These are phyloP conservation scores for Brettanomyces anomalus DNA, from an alignment of 805 yeast species.

Conservation along the genomic window DNA sequence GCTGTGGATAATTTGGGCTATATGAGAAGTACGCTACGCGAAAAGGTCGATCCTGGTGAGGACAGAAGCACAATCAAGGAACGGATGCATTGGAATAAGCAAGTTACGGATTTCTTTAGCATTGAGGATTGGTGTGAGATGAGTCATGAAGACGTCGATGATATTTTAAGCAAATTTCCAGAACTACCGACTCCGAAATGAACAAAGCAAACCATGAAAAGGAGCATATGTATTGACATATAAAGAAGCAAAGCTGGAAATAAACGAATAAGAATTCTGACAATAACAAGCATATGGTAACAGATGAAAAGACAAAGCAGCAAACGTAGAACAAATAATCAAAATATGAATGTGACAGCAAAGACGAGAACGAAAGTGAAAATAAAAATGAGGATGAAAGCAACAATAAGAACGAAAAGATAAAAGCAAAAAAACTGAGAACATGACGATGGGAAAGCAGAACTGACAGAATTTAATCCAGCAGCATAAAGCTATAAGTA, in stretches of 20 bases:
- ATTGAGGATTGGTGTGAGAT: constrained; percentile 52
- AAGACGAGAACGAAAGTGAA: constrained; percentile 3
- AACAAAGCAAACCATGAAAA: neutral
- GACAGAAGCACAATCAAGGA: constrained; percentile 40
- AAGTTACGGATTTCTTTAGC: constrained; percentile 50
- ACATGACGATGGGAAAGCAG: no score
- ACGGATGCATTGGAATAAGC: constrained; percentile 67
- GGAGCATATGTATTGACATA: neutral
- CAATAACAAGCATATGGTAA: constrained; percentile 1
- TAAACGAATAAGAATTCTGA: constrained; percentile 1
- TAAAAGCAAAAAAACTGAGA: neutral
- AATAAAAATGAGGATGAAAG: constrained; percentile 3
- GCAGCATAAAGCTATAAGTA: neutral
- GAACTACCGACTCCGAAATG: constrained; percentile 28
- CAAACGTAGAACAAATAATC: neutral
- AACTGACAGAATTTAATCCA: no score
- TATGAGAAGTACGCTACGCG: constrained; percentile 42
- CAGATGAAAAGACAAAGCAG: constrained; percentile 1
- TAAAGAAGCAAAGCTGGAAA: neutral
- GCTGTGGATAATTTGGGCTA: constrained; percentile 56
- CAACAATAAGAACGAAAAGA: neutral
- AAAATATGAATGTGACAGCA: neutral
- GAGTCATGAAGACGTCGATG: constrained; percentile 26
- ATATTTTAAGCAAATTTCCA: constrained; percentile 41
- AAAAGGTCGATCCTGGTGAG: constrained; percentile 32